A percentile compares a stretch with the other conserved stretches of the same genome.
Conservation (phyloP, 2,329 filamentous ascomycete genomes). For the Pyrenophora teres region DNA sequence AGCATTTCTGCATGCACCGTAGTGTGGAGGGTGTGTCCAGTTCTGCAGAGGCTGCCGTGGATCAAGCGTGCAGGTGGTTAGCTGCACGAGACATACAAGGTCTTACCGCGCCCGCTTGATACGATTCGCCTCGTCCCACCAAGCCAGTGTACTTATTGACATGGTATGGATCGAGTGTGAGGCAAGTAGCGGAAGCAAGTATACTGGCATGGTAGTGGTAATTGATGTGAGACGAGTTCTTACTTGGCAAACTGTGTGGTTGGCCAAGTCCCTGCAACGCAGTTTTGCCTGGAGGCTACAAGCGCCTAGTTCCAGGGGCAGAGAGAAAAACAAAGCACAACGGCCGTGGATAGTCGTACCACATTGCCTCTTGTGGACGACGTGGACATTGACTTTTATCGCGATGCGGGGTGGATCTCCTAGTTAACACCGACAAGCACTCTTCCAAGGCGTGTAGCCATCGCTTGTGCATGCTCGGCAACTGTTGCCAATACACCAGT, state of each 20-base stretch:
- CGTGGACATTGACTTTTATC: neutral
- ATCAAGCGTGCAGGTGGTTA: conserved; percentile 6
- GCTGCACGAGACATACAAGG: conserved; percentile 16
- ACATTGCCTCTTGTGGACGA: conserved; percentile 1
- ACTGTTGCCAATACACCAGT: conserved; percentile 9
- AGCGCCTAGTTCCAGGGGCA: conserved; percentile 10
- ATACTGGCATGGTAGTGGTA: conserved; percentile 3
- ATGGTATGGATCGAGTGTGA: conserved; percentile 3
- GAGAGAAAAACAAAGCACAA: neutral
- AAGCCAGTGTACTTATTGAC: too few species aligned
- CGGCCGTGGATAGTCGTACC: conserved; percentile 3
- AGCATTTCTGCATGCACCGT: conserved; percentile 1
- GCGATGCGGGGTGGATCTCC: conserved; percentile 8
- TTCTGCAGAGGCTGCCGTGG: conserved; percentile 12
- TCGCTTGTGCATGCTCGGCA: conserved; percentile 11
- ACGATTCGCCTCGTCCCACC: neutral
- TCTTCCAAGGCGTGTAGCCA: conserved; percentile 7
- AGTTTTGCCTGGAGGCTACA: neutral
- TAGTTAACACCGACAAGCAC: conserved; percentile 13
- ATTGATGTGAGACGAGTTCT: conserved; percentile 9
- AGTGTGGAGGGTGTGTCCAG: conserved; percentile 13
- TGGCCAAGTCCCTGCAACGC: conserved; percentile 10
- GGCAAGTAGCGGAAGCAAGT: conserved; percentile 10
- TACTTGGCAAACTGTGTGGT: conserved; percentile 16
- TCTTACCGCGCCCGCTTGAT: conserved; percentile 3